phyloP scores from a whole-genome alignment of 2,329 filamentous ascomycete genomes.

The Aspergillus quadrilineatus region DNA sequence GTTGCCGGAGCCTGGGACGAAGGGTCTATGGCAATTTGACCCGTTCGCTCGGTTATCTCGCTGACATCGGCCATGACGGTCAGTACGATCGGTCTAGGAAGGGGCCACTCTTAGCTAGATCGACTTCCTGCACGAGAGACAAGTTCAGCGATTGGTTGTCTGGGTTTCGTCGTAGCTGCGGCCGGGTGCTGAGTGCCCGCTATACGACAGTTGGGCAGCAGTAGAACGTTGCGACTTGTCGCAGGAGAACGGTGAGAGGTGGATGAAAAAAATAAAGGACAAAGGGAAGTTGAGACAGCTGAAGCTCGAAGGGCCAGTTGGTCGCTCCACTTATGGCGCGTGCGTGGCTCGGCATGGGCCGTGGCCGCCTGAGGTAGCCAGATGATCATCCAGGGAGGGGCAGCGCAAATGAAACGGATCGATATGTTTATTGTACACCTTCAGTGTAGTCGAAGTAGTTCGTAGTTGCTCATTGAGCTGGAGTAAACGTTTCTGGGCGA shows the following conservation, averaged over 20 bases:
- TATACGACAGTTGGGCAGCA: neutral
- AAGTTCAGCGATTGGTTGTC: neutral
- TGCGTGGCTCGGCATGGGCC: conserved; percentile 4
- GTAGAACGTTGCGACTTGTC: neutral
- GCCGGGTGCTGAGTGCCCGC: neutral
- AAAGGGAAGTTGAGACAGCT: neutral
- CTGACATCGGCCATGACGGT: conserved; percentile 1
- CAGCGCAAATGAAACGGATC: neutral
- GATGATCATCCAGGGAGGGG: neutral
- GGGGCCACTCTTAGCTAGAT: neutral
- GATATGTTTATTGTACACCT: too few species aligned
- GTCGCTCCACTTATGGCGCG: conserved; percentile 9
- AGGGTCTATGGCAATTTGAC: conserved; percentile 16
- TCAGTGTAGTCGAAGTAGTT: too few species aligned
- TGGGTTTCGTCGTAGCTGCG: neutral
- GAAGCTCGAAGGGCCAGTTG: neutral
- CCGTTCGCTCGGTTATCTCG: conserved; percentile 18
- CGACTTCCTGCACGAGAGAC: neutral
- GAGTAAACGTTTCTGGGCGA: neutral
- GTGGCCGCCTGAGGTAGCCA: neutral
- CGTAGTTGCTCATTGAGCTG: neutral
- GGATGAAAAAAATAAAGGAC: neutral
- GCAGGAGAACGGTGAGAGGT: neutral
- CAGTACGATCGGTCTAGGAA: neutral
- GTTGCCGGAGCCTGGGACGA: conserved; percentile 2